Conservation (phyloP, 495 filamentous ascomycete genomes). For the Niebla homalea region DNA sequence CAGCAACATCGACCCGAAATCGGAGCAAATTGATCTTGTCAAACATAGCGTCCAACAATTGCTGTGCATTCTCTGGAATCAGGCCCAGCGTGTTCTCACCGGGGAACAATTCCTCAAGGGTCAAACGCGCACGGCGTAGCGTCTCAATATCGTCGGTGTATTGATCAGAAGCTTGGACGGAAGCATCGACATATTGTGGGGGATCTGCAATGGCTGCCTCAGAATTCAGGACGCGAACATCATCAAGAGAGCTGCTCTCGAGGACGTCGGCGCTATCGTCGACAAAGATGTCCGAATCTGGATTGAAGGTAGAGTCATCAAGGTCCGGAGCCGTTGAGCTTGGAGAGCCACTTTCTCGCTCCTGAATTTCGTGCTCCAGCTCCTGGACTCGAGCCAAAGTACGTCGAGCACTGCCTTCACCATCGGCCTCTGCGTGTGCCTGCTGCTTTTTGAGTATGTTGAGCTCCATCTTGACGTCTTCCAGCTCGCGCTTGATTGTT, state of each 20-base stretch:
- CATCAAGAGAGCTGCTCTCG: neutral
- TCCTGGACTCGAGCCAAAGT: constrained; percentile 23
- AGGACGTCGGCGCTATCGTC: constrained; percentile 10
- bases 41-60: constrained; percentile 13
- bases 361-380: constrained; percentile 20
- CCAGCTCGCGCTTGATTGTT: constrained; percentile 35
- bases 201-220: neutral
- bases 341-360: constrained; percentile 3
- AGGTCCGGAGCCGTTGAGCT: neutral
- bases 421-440: constrained; percentile 16
- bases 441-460: constrained; percentile 25
- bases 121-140: constrained; percentile 53
- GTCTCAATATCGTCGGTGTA: constrained; percentile 2
- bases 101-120: constrained; percentile 52
- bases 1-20: neutral
- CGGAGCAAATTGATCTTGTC: constrained; percentile 4
- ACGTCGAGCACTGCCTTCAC: neutral
- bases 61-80: constrained; percentile 8
- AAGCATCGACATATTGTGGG: constrained; percentile 5
- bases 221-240: constrained; percentile 1
- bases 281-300: constrained; percentile 1
- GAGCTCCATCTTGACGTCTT: constrained; percentile 38
- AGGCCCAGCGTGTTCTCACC: constrained; percentile 42
- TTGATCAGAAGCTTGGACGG: constrained; percentile 10
- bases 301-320: neutral